Base-by-base conservation (phyloP, 306 rosid species). In the Sphenostylis stenocarpa region DNA sequence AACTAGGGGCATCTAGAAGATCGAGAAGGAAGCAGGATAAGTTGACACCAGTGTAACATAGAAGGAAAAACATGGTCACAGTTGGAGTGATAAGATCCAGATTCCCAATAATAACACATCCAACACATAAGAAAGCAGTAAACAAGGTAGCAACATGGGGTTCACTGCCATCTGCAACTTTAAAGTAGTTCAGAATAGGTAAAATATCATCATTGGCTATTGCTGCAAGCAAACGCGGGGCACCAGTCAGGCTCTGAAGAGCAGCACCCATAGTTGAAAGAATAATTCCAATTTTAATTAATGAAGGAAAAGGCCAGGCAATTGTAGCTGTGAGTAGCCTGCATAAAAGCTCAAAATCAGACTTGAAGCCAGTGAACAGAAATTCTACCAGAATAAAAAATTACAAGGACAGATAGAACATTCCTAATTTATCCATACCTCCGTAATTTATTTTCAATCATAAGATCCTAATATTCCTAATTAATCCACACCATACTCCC, bases 21-120 rank as follows among this genome's bases (percentile, higher is more conserved):
- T 96, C 99, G 70, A 96, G 91, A 87, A 96, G 99, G 91, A 96
- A 96, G 94, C 99, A 96, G 56, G 99, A 96, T 85, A 96, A 82
- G 88, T 96, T 96, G 86, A 96, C 99, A 73, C 99, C 99, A 72
- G 96, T 55, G 72, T 96, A 96, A 82, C 99, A 96, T 45, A 96
- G 86, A 83, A 96, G 97, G 86, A 86, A 96, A 90, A 96, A 96
- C 99, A 96, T 92, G 75, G 99, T 96, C 69, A 96, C 80, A 69
- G 99, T 96, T 49, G 99, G 99, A 47, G 98, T 96, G 94, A 96
- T 96, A 64, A 96, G 98, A 88, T 96, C 98, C 88, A 96, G 96
- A 86, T 96, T 96, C 88, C 99, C 99, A 76, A 96, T 92, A 77
- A 96, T 3, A 67, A 96, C 99, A 92, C 99, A 96, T 66, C 89